These are phyloP conservation scores for Penicillium coprophilum DNA, from an alignment of 495 filamentous ascomycete species.

Conservation along the genomic window DNA sequence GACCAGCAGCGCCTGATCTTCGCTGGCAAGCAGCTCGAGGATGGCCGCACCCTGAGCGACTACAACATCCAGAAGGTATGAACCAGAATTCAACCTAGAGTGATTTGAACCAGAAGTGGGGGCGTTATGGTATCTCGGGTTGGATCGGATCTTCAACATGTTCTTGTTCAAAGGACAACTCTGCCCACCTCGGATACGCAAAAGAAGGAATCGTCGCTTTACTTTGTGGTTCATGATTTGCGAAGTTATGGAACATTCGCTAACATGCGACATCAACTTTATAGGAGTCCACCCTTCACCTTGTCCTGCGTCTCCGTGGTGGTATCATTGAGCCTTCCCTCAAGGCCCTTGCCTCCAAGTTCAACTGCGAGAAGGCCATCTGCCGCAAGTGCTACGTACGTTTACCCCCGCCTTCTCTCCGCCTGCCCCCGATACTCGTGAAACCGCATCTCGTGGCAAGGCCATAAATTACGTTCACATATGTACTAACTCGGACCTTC, in stretches of 20 bases:
- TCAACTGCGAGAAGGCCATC: constrained; percentile 99
- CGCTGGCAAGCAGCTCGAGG: constrained; percentile 99
- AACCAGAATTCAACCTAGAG: constrained; percentile 2
- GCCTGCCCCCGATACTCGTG: not conserved
- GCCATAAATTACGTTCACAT: constrained; percentile 1
- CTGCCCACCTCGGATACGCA: constrained; percentile 1
- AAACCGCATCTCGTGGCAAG: not conserved
- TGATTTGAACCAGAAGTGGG: constrained; percentile 14
- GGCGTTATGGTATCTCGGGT: constrained; percentile 9
- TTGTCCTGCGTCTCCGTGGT: constrained; percentile 98
- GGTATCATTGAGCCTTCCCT: constrained; percentile 99
- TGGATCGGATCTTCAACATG: constrained; percentile 1
- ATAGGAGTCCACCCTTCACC: constrained; percentile 97
- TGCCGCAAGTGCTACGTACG: constrained; percentile 99
- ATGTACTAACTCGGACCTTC: constrained; percentile 20
- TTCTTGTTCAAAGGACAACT: not conserved
- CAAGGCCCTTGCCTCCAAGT: constrained; percentile 97
- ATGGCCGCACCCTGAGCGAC: constrained; percentile 95
- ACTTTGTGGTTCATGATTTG: constrained; percentile 2
- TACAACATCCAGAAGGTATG: constrained; percentile 99
- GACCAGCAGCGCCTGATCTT: constrained; percentile 99
- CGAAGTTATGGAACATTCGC: constrained; percentile 18
- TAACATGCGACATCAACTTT: constrained; percentile 27
- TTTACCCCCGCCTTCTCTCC: constrained; percentile 23
- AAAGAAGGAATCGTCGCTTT: constrained; percentile 15